These are phyloP conservation scores for Chlamydomonas schloesseri DNA, from an alignment of 139 green algal genomes.

Conservation along the genomic window DNA sequence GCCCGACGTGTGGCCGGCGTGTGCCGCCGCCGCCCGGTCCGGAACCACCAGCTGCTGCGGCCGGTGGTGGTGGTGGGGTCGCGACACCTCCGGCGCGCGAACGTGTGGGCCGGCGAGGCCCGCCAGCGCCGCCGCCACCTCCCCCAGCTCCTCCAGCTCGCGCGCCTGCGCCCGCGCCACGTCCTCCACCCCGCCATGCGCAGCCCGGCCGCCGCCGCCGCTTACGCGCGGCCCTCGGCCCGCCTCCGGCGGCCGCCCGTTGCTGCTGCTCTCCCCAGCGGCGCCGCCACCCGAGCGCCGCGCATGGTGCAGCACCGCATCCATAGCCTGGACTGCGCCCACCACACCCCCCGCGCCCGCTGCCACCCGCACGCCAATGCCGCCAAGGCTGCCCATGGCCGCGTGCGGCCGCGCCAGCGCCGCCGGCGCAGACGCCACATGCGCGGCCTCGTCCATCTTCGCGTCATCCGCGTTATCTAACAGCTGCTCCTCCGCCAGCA, in stretches of 20 bases:
- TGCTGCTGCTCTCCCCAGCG: neutral
- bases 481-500: constrained; percentile 38
- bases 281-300: neutral
- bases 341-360: too few species aligned
- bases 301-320: neutral
- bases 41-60: neutral
- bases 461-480: neutral
- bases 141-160: constrained; percentile 40
- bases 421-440: too few species aligned
- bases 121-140: constrained; percentile 37
- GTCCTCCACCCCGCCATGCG: neutral
- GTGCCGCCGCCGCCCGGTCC: too few species aligned
- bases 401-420: too few species aligned
- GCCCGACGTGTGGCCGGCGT: too few species aligned
- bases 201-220: too few species aligned
- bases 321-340: too few species aligned
- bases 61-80: neutral
- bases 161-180: constrained; percentile 3
- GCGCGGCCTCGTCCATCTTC: too few species aligned
- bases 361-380: too few species aligned
- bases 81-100: neutral
- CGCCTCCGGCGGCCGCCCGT: too few species aligned
- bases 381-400: too few species aligned
- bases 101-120: constrained; percentile 10
- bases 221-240: too few species aligned